A percentile compares a stretch with the other conserved stretches of the same genome.
Conservation (phyloP, 2,329 filamentous ascomycete species). For the Pochonia chlamydosporia region DNA sequence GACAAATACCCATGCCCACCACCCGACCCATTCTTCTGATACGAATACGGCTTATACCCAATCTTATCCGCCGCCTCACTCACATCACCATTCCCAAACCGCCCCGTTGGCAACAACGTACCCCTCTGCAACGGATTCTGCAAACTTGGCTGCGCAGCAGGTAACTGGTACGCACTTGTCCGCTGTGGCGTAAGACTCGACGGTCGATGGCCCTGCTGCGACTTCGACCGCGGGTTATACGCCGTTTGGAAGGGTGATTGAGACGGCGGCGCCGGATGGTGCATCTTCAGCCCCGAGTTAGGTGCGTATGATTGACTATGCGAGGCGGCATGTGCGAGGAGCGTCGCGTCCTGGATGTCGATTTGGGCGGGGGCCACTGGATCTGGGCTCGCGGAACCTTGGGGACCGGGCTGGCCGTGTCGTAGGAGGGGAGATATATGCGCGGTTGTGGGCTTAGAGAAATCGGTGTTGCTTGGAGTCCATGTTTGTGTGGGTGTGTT, state of each 20-base stretch:
- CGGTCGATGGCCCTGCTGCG: conserved; percentile 25
- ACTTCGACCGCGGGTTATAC: conserved; percentile 21
- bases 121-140: neutral
- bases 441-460: neutral
- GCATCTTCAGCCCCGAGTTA: conserved; percentile 16
- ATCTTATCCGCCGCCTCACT: conserved; percentile 13
- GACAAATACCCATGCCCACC: conserved; percentile 13
- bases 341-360: conserved; percentile 8
- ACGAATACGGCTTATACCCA: conserved; percentile 27
- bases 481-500: neutral
- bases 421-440: conserved; percentile 1
- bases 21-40: conserved; percentile 14
- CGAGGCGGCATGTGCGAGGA: conserved; percentile 7
- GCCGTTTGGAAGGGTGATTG: conserved; percentile 22
- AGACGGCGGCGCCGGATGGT: conserved; percentile 17
- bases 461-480: neutral
- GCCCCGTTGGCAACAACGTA: neutral
- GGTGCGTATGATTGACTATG: conserved; percentile 20
- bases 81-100: conserved; percentile 10
- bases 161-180: conserved; percentile 5
- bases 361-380: neutral
- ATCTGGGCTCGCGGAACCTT: no score
- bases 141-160: conserved; percentile 1
- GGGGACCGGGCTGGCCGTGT: neutral
- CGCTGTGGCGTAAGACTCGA: conserved; percentile 1